Percentiles rank a stretch among this genome's conserved stretches.
Conservation (phyloP, 345 rosid species). For the Acer negundo region DNA sequence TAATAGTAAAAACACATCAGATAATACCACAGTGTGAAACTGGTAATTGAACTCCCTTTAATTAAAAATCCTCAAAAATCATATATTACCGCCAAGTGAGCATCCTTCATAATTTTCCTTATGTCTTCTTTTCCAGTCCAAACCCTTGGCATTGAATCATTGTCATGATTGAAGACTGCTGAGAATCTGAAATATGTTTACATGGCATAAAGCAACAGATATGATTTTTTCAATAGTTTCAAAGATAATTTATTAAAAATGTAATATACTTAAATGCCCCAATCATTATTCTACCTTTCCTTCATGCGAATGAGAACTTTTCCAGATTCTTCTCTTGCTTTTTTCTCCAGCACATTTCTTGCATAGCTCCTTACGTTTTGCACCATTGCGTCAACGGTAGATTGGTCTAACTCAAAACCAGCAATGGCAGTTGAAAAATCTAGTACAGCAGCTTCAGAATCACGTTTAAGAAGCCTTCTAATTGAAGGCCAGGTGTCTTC, state of each 20-base stretch:
- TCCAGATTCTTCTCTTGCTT: constrained; percentile 74
- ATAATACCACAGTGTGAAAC: constrained; percentile 6
- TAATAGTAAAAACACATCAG: constrained; percentile 26
- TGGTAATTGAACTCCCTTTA: constrained; percentile 3
- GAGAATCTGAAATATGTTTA: constrained; percentile 55
- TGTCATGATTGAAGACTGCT: constrained; percentile 63
- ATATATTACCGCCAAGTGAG: constrained; percentile 56
- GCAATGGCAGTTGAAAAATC: constrained; percentile 47
- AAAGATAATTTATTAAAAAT: background rate
- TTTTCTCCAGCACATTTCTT: constrained; percentile 61
- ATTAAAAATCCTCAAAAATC: constrained; percentile 17
- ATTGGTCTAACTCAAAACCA: constrained; percentile 61
- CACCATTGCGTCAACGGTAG: constrained; percentile 42
- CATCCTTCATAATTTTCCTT: constrained; percentile 62
- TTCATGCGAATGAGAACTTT: constrained; percentile 74
- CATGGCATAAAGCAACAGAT: constrained; percentile 20
- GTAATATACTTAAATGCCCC: background rate
- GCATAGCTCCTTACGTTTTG: constrained; percentile 53
- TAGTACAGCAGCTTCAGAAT: constrained; percentile 52
- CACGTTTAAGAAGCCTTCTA: constrained; percentile 61
- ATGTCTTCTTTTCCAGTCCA: constrained; percentile 84
- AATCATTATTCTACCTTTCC: constrained; percentile 47
- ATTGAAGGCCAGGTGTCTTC: constrained; percentile 68
- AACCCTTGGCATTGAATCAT: constrained; percentile 69
- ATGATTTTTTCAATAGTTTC: background rate